phyloP scores from a whole-genome alignment of 768 basidiomycete species.

The Amanita subjunquillea region DNA sequence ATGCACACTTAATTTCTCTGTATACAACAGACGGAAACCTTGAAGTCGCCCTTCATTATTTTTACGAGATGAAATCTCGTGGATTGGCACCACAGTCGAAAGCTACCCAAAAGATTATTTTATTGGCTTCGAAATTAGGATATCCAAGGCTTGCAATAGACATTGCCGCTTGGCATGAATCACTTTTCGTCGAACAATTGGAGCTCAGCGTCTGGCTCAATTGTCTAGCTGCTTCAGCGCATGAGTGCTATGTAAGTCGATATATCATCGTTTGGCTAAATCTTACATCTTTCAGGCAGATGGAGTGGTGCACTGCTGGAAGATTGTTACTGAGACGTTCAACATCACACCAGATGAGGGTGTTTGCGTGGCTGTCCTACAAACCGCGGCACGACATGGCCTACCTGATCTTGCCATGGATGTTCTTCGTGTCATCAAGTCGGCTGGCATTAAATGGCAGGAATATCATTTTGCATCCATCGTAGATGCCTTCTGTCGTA shows the following conservation, averaged over 20 bases:
- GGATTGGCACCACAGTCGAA: conserved; percentile 40
- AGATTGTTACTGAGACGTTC: conserved; percentile 39
- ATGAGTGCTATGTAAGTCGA: conserved; percentile 53
- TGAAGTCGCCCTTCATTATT: conserved; percentile 53
- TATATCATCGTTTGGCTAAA: background rate
- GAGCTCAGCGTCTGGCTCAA: conserved; percentile 50
- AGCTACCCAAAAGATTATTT: conserved; percentile 42
- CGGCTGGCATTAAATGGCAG: conserved; percentile 33
- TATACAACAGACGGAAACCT: conserved; percentile 37
- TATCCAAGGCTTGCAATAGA: conserved; percentile 65
- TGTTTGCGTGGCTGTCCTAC: conserved; percentile 54
- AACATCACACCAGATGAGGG: conserved; percentile 66
- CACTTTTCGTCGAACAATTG: conserved; percentile 39
- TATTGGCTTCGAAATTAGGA: conserved; percentile 40
- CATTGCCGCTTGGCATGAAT: conserved; percentile 52
- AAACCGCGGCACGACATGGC: conserved; percentile 68
- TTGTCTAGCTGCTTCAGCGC: conserved; percentile 56
- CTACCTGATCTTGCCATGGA: conserved; percentile 58
- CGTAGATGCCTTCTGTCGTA: conserved; percentile 61
- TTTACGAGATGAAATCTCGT: conserved; percentile 46
- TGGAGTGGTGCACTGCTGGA: conserved; percentile 58
- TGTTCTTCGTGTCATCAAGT: conserved; percentile 46
- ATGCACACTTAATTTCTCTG: conserved; percentile 40
- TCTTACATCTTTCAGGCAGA: conserved; percentile 36
- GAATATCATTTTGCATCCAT: conserved; percentile 76